phyloP scores from a whole-genome alignment of 495 filamentous ascomycete species.

The Filosporella fistucella region DNA sequence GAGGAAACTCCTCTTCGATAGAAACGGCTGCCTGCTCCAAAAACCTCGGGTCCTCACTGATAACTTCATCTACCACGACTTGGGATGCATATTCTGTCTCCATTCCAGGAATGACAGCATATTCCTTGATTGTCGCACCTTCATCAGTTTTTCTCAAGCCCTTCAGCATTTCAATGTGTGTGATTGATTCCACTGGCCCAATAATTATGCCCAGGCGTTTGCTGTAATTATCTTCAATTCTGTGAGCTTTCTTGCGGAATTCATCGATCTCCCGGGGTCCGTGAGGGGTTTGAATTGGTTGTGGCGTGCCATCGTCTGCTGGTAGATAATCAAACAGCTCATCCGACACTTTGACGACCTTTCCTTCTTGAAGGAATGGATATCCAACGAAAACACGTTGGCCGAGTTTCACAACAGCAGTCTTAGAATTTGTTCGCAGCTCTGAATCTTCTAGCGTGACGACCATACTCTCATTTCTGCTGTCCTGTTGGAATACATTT shows the following conservation, averaged over 20 bases:
- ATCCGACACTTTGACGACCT: constrained; percentile 83
- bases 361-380: constrained; percentile 92
- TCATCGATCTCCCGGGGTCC: constrained; percentile 72
- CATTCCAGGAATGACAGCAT: constrained; percentile 79
- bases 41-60: constrained; percentile 90
- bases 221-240: constrained; percentile 82
- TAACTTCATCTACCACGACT: constrained; percentile 80
- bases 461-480: constrained; percentile 94
- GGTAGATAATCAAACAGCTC: constrained; percentile 89
- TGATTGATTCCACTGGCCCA: constrained; percentile 78
- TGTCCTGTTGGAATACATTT: constrained; percentile 95
- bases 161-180: constrained; percentile 89
- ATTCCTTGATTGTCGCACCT: constrained; percentile 90
- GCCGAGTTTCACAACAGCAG: constrained; percentile 75
- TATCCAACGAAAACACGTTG: constrained; percentile 89
- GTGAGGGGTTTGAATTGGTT: constrained; percentile 55
- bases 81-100: constrained; percentile 92
- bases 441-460: constrained; percentile 76
- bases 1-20: constrained; percentile 88
- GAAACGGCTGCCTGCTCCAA: constrained; percentile 81
- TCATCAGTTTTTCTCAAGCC: constrained; percentile 88
- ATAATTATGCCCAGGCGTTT: constrained; percentile 86
- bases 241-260: constrained; percentile 77
- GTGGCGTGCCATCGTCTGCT: constrained; percentile 55
- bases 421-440: constrained; percentile 59